phyloP scores from a whole-genome alignment of 176 grass and related monocot species.

The Bolboschoenus planiculmis region DNA sequence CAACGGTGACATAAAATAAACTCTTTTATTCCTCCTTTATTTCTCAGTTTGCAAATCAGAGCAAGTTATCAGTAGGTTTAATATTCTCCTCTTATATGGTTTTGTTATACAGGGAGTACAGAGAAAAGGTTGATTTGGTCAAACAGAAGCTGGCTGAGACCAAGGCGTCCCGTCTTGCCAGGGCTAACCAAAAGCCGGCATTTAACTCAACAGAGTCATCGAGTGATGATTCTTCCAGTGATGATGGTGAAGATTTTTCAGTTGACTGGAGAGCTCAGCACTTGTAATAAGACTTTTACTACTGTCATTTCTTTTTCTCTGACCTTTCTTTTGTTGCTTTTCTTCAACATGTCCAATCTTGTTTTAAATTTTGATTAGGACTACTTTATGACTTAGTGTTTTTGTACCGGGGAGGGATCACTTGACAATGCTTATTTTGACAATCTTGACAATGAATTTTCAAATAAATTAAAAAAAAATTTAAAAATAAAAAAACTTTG shows the following conservation, averaged over 20 bases:
- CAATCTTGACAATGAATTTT: too few species aligned
- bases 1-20: constrained; percentile 47
- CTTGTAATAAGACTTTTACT: constrained; percentile 25
- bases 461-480: too few species aligned
- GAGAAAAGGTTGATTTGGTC: constrained; percentile 39
- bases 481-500: too few species aligned
- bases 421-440: too few species aligned
- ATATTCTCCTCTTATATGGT: background rate
- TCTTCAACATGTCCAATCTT: background rate
- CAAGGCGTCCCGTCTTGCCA: constrained; percentile 29
- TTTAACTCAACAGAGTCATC: constrained; percentile 32
- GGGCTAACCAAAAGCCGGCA: constrained; percentile 25
- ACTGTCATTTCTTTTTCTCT: background rate
- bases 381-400: background rate
- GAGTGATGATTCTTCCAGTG: constrained; percentile 29
- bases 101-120: constrained; percentile 32
- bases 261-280: constrained; percentile 50
- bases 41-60: background rate
- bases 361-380: constrained; percentile 15
- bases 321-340: background rate
- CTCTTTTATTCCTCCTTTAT: background rate
- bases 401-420: too few species aligned
- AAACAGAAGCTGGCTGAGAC: constrained; percentile 41
- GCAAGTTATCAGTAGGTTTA: background rate
- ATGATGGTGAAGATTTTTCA: constrained; percentile 34